phyloP scores from a whole-genome alignment of 306 rosid genomes.

The Betula pendula region DNA sequence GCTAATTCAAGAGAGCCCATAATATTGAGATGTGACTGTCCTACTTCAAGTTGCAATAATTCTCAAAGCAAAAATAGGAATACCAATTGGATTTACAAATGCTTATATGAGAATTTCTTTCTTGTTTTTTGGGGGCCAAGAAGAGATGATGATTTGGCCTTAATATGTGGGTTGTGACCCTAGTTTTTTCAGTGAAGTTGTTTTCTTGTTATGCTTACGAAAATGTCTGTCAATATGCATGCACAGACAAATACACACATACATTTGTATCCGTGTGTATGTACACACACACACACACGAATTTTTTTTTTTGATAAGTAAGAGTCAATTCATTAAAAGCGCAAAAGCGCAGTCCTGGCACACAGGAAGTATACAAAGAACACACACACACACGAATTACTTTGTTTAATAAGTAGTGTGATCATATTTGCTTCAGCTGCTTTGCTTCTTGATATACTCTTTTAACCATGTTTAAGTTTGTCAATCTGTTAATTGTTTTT shows the following conservation, averaged over 20 bases:
- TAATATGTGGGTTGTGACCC: neutral
- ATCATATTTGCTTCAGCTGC: neutral
- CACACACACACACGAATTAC: neutral
- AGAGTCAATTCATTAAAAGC: too few relatives aligned
- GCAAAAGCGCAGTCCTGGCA: too few relatives aligned
- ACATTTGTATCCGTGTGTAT: neutral
- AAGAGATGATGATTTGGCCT: neutral
- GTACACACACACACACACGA: neutral
- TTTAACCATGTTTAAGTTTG: neutral
- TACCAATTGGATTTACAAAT: neutral
- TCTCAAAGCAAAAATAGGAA: neutral
- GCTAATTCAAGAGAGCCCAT: neutral
- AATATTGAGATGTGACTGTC: neutral
- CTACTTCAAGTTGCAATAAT: neutral
- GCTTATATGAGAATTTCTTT: neutral
- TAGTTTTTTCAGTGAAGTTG: neutral
- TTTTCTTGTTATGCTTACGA: neutral
- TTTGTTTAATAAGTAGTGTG: neutral
- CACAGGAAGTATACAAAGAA: too few relatives aligned
- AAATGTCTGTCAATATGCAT: neutral
- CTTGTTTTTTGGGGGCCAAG: neutral
- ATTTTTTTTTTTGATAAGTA: neutral
- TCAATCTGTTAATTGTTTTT: neutral
- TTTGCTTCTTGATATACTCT: neutral
- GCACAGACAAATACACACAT: neutral